phyloP scores from a whole-genome alignment of 768 basidiomycete genomes.

The Leccinum sublutescens region DNA sequence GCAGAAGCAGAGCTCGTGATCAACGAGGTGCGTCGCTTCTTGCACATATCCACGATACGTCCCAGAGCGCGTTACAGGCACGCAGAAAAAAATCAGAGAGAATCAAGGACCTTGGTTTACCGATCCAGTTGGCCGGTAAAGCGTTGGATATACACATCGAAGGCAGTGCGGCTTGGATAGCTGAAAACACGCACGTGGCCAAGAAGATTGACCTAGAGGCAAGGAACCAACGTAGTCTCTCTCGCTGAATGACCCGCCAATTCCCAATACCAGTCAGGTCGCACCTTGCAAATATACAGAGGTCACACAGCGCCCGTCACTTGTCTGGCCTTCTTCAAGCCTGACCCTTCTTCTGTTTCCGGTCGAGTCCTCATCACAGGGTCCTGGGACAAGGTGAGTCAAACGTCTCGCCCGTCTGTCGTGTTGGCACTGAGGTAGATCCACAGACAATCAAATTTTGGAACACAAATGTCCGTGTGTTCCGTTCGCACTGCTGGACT shows the following conservation, averaged over 20 bases:
- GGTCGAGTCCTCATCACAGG: conserved; percentile 73
- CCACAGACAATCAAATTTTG: conserved; percentile 82
- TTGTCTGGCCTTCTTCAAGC: conserved; percentile 65
- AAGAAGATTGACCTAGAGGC: conserved; percentile 80
- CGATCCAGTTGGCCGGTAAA: conserved; percentile 74
- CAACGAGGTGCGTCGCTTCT: conserved; percentile 22
- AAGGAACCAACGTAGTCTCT: conserved; percentile 13
- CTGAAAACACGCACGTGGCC: conserved; percentile 77
- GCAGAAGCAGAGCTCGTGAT: conserved; percentile 33
- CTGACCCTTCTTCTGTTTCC: conserved; percentile 36
- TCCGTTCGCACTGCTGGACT: neutral
- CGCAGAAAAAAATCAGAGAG: conserved; percentile 70
- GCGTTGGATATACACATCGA: conserved; percentile 68
- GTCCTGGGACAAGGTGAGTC: conserved; percentile 85
- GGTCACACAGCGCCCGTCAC: conserved; percentile 93
- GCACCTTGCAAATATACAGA: conserved; percentile 68
- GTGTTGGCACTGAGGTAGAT: conserved; percentile 11
- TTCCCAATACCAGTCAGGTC: conserved; percentile 61
- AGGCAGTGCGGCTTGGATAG: conserved; percentile 76
- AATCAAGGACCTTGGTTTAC: conserved; percentile 70
- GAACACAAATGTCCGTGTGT: conserved; percentile 61
- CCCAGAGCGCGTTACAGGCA: conserved; percentile 41
- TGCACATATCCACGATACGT: neutral
- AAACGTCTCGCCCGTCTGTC: neutral
- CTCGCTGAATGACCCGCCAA: conserved; percentile 7